These are phyloP conservation scores for Megacollybia marginata DNA, from an alignment of 768 basidiomycete species.

Conservation along the genomic window DNA sequence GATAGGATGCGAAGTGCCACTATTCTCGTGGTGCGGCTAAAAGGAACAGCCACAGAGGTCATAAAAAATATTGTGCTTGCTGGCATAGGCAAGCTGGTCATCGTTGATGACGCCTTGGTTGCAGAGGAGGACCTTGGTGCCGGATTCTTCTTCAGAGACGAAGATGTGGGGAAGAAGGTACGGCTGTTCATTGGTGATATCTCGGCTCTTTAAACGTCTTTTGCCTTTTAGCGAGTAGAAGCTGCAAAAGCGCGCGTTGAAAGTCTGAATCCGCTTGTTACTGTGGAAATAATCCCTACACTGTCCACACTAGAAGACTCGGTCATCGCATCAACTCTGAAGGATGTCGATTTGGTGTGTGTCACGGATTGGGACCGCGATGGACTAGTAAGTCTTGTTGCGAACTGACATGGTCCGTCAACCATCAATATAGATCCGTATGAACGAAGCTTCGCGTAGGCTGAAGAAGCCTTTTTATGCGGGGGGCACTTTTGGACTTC, in stretches of 20 bases:
- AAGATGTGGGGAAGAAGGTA: conserved; percentile 88
- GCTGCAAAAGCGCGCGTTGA: conserved; percentile 81
- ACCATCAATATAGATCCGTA: conserved; percentile 44
- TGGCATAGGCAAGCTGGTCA: conserved; percentile 84
- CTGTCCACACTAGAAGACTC: conserved; percentile 39
- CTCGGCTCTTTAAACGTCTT: conserved; percentile 20
- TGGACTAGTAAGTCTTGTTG: conserved; percentile 50
- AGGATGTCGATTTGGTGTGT: conserved; percentile 77
- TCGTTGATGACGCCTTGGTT: conserved; percentile 75
- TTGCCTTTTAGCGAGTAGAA: conserved; percentile 61
- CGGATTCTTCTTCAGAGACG: conserved; percentile 91
- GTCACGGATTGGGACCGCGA: conserved; percentile 72
- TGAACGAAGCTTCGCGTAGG: conserved; percentile 77
- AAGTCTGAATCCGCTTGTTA: conserved; percentile 88
- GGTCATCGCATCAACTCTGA: conserved; percentile 51
- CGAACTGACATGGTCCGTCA: too few relatives aligned
- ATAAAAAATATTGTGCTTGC: conserved; percentile 98
- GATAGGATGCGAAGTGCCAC: conserved; percentile 90
- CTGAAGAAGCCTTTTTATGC: conserved; percentile 78
- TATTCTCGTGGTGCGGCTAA: conserved; percentile 72
- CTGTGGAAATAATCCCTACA: conserved; percentile 60
- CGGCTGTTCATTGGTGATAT: conserved; percentile 22
- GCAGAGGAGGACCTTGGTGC: conserved; percentile 81
- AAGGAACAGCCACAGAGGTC: conserved; percentile 84
- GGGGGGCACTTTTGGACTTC: conserved; percentile 85